Evolutionary conservation across 2,329 filamentous ascomycete genomes (phyloP).

Genomic region (Rhexocercosporidium sp.): DNA sequence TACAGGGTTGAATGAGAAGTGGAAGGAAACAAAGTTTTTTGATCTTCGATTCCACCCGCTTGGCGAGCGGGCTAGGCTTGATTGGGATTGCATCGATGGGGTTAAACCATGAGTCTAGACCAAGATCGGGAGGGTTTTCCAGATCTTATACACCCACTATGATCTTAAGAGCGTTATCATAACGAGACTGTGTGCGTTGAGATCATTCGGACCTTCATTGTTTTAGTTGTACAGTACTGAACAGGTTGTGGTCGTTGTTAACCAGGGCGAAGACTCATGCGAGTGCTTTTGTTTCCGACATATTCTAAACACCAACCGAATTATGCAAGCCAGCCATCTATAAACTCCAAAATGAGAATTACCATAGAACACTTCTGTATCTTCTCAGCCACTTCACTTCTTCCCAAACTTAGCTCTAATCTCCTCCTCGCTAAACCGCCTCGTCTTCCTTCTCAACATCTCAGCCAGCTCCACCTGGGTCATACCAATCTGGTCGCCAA

Average conservation of each 20-base stretch:
- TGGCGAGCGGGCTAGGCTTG: not conserved
- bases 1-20: not conserved
- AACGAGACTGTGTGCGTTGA: too few species aligned
- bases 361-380: too few species aligned
- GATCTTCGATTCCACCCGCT: not conserved
- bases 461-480: constrained; percentile 65
- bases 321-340: not conserved
- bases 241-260: not conserved
- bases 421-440: constrained; percentile 67
- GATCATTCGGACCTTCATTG: too few species aligned
- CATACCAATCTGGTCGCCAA: constrained; percentile 73
- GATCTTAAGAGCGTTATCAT: too few species aligned
- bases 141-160: too few species aligned
- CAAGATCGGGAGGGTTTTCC: too few species aligned
- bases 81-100: too few species aligned
- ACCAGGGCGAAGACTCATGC: not conserved
- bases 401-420: constrained; percentile 58
- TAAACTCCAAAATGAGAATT: not conserved
- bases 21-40: not conserved
- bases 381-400: not conserved
- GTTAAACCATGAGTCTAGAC: too few species aligned
- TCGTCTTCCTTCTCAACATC: constrained; percentile 69
- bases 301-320: not conserved
- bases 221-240: not conserved
- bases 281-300: not conserved